Evolutionary conservation across 1,284 basidiomycete genomes (phyloP).

Genomic region (Phenoliferia sp.): DNA sequence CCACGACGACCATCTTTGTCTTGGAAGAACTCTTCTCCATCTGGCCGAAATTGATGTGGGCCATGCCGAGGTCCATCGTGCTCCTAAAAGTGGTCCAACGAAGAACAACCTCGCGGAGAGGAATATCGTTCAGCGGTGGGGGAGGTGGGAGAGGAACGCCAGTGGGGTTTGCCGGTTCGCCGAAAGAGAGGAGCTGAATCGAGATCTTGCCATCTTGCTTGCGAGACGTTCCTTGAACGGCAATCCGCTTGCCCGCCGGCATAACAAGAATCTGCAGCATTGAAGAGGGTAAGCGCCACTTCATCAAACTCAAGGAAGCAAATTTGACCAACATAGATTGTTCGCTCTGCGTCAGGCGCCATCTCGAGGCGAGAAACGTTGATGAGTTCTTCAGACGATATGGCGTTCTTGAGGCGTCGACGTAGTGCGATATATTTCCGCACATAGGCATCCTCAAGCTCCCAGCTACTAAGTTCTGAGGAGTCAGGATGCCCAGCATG

Average conservation of each 20-base stretch:
- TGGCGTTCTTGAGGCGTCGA: slow-evolving; percentile 45
- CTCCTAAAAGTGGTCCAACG: slow-evolving; percentile 46
- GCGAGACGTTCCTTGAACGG: slow-evolving; percentile 40
- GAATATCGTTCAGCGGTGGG: slow-evolving; percentile 43
- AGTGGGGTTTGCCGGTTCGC: slow-evolving; percentile 34
- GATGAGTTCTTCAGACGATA: slow-evolving; percentile 43
- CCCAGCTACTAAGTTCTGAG: slow-evolving; percentile 43
- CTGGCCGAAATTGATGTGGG: slow-evolving; percentile 51
- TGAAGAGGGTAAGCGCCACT: background rate
- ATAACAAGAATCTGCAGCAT: slow-evolving; percentile 4
- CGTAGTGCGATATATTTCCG: slow-evolving; percentile 45
- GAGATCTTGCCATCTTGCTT: slow-evolving; percentile 50
- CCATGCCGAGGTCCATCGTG: slow-evolving; percentile 49
- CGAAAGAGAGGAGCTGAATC: slow-evolving; percentile 48
- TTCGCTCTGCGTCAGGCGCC: slow-evolving; percentile 39
- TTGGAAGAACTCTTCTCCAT: slow-evolving; percentile 50
- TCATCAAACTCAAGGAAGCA: background rate
- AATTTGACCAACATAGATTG: slow-evolving; percentile 27
- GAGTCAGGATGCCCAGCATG: slow-evolving; percentile 43
- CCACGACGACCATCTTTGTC: slow-evolving; percentile 49
- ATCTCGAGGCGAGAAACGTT: slow-evolving; percentile 44
- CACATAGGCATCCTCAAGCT: slow-evolving; percentile 50
- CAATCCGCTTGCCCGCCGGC: background rate
- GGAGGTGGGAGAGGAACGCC: background rate
- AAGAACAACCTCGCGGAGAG: slow-evolving; percentile 50